Evolutionary conservation across 202 grass and related monocot genomes (phyloP).

Genomic region (Schoenoplectus triqueter): DNA sequence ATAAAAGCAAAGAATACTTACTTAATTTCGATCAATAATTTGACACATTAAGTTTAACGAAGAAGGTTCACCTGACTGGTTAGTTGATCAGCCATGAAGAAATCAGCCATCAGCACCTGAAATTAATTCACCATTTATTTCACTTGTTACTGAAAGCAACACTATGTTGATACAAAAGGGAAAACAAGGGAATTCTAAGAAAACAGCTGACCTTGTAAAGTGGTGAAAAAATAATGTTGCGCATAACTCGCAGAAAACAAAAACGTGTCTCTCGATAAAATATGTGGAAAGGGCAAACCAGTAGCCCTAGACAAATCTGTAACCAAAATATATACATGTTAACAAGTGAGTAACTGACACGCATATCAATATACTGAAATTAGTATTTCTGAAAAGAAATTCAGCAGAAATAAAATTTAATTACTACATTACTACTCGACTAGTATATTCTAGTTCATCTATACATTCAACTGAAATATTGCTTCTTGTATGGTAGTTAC

Average conservation of each 20-base stretch:
- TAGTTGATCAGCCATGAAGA: constrained; percentile 97
- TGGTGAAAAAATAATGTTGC: constrained; percentile 83
- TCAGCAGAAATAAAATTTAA: constrained; percentile 6
- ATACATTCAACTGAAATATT: constrained; percentile 1
- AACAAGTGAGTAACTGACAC: background rate
- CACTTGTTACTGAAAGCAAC: background rate
- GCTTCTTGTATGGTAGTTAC: background rate
- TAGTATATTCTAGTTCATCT: background rate
- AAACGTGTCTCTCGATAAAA: constrained; percentile 81
- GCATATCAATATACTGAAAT: background rate
- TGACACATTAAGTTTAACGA: background rate
- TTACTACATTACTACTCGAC: background rate
- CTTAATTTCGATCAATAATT: background rate
- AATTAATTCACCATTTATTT: constrained; percentile 12
- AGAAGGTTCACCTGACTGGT: constrained; percentile 74
- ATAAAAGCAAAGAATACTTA: background rate
- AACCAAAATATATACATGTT: constrained; percentile 19
- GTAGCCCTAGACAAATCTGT: constrained; percentile 57
- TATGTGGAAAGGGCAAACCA: constrained; percentile 77
- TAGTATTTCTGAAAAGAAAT: background rate
- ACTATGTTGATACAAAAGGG: background rate
- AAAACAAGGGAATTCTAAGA: background rate
- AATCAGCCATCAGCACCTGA: constrained; percentile 92
- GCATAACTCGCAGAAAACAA: constrained; percentile 82
- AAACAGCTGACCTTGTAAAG: constrained; percentile 64